Base-by-base conservation (phyloP, 345 rosid genomes). In the Geranium brycei region DNA sequence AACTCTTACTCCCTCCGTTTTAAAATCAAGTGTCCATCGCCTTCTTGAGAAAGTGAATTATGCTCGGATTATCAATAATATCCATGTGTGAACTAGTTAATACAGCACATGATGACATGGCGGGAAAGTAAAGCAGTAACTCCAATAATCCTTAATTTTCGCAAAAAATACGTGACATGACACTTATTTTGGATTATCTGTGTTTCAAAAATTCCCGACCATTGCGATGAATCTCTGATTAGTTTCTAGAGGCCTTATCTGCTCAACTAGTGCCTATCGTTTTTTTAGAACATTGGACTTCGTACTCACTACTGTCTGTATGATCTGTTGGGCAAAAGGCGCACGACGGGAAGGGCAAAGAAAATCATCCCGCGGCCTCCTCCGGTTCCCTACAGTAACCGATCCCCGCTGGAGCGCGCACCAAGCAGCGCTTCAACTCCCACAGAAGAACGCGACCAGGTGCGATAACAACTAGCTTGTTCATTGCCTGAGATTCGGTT, bases 331-430 rank as follows among this genome's bases (percentile, higher is more conserved):
- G 40, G 61, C 17, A 66, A 56, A 64, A 89, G 96, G 63, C 71
- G 77, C 1, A 63, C 51, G 3, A 78, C 82, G 4, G 83, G 83
- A 47, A 66, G 40, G 69, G 85, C 85, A 4, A 85, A 71, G 80
- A 76, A 81, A 62, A 63, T 82, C 18, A 71, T 65, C 64, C 83
- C 91, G 5, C 77, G 90, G 1, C 88, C 95, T 77, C 87, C 97
- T 59, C 95, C 88, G 13, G 67, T 35, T 35, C 41, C 41, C 10
- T 35, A 35, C 41, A 35, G 41, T 35, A 1, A 35, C 7, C 41
- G 41, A 7, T 0, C 41, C 4, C 10, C 41, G 10, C 41, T 35
- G 41, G 41, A 35, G 10, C 41, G 41, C 10, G 41, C 41, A 4
- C 41, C 41, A 4, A 35, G 41, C 41, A 35, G n/a, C 61, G 12